A percentile compares a stretch with the other conserved stretches of the same genome.
phyloP scores from a whole-genome alignment of 257 asterid species.

The Solanum pennellii region DNA sequence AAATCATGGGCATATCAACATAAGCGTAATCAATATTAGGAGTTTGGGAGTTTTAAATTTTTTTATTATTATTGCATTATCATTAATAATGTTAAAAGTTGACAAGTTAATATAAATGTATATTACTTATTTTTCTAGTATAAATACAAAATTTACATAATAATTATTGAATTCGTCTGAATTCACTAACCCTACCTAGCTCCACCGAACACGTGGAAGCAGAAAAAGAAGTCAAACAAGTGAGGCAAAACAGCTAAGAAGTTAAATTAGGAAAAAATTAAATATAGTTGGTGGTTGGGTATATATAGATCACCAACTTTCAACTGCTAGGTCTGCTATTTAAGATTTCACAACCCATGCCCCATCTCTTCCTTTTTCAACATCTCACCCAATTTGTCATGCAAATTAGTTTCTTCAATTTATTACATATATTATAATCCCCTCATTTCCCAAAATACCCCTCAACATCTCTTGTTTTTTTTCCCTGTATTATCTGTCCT shows the following conservation, averaged over 20 bases:
- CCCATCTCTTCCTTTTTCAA: constrained; percentile 9
- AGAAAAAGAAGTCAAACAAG: background rate
- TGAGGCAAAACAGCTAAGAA: background rate
- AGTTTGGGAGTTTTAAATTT: no score
- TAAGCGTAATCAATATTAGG: no score
- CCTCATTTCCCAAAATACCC: constrained; percentile 6
- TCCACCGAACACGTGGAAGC: no score
- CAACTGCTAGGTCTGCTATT: constrained; percentile 49
- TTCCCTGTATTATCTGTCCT: background rate
- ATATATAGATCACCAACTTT: constrained; percentile 58
- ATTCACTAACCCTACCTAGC: fast-evolving
- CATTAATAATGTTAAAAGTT: fast-evolving
- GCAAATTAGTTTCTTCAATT: constrained; percentile 33
- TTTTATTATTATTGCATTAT: no score
- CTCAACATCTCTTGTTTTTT: background rate
- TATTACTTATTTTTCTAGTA: no score
- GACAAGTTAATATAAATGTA: no score
- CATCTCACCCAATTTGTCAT: constrained; percentile 35
- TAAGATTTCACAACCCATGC: constrained; percentile 2
- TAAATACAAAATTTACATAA: no score
- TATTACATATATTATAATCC: background rate
- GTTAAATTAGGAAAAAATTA: constrained; percentile 12
- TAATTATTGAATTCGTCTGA: no score
- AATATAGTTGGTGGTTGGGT: constrained; percentile 48
- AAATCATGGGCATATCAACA: background rate